phyloP scores from a whole-genome alignment of 148 eudicot genomes.

The Cornus suecica region DNA sequence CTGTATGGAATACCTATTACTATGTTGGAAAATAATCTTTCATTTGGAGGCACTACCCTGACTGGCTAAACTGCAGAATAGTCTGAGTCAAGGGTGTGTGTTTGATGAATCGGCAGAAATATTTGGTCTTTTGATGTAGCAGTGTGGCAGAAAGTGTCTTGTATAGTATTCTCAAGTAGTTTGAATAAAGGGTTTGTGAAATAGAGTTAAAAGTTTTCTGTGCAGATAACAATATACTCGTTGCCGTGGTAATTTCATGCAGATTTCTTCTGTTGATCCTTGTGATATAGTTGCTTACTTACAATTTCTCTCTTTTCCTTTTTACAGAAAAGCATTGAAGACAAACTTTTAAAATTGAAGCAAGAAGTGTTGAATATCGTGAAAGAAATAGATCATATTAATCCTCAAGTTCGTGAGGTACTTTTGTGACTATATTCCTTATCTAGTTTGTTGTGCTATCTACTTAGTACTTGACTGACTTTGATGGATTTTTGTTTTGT shows the following conservation, averaged over 20 bases:
- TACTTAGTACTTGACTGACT: background rate
- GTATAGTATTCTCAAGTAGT: background rate
- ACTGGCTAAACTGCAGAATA: background rate
- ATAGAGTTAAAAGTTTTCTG: background rate
- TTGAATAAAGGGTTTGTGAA: background rate
- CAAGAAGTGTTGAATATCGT: conserved; percentile 62
- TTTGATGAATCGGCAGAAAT: background rate
- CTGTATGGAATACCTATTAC: no score
- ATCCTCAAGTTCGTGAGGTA: conserved; percentile 73
- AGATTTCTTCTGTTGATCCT: background rate
- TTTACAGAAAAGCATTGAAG: conserved; percentile 77
- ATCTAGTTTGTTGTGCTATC: background rate
- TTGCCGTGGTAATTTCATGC: background rate
- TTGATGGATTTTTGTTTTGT: conserved; percentile 15
- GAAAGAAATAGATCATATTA: conserved; percentile 54
- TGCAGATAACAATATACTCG: background rate
- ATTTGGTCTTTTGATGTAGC: background rate
- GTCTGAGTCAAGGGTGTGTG: background rate
- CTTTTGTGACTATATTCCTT: conserved; percentile 4
- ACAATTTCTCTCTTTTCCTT: conserved; percentile 1
- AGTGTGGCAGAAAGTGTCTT: background rate
- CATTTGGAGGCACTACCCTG: background rate
- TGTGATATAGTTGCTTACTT: conserved; percentile 7
- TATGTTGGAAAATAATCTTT: background rate
- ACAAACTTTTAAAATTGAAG: conserved; percentile 65